Conservation (phyloP, 106 monocot species). For the Dactylorhiza incarnata region DNA sequence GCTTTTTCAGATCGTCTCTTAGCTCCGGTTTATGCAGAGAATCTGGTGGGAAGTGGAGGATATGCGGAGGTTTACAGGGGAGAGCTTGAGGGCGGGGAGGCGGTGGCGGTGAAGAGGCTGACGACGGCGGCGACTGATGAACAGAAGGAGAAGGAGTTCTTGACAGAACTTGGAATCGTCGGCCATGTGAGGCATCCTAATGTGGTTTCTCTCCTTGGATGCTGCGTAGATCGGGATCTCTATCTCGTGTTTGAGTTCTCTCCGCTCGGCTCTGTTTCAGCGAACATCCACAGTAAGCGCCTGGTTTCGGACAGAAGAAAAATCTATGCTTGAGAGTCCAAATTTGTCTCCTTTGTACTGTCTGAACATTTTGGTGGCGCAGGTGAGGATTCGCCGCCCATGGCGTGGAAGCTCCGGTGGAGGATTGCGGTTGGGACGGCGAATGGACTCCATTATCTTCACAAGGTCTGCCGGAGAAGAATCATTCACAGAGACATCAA, state of each 20-base stretch:
- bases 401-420: constrained; percentile 37
- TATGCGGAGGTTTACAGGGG: constrained; percentile 63
- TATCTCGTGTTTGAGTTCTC: constrained; percentile 63
- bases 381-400: constrained; percentile 37
- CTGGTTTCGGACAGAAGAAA: no score
- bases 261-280: constrained; percentile 44
- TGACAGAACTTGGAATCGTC: constrained; percentile 50
- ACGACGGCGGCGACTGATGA: constrained; percentile 32
- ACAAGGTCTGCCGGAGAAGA: constrained; percentile 58
- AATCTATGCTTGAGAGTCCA: no score
- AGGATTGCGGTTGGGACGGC: constrained; percentile 41
- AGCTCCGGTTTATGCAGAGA: constrained; percentile 26
- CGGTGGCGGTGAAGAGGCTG: constrained; percentile 55
- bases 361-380: constrained; percentile 2
- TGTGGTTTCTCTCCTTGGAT: constrained; percentile 50
- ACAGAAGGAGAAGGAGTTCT: constrained; percentile 61
- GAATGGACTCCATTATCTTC: constrained; percentile 46
- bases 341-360: background rate
- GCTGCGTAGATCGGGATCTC: constrained; percentile 49
- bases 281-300: constrained; percentile 43
- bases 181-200: constrained; percentile 60
- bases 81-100: constrained; percentile 31
- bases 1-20: background rate
- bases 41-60: constrained; percentile 67
- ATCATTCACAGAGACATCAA: constrained; percentile 79